Base-by-base conservation (phyloP, 163 green algal species). In the Prototheca wickerhamii region DNA sequence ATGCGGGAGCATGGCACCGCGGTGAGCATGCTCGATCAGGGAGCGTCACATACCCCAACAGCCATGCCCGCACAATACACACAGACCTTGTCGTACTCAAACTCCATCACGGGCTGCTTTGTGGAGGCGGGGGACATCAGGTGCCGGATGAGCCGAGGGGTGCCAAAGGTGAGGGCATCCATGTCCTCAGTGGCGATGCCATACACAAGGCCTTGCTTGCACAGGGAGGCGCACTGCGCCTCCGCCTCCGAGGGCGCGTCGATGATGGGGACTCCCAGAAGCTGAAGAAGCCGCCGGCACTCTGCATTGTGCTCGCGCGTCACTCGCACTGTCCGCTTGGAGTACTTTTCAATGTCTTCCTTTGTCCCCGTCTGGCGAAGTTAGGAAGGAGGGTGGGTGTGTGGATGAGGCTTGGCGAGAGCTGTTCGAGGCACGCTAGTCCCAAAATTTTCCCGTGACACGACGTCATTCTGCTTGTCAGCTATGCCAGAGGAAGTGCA, bases 131-230 rank as follows among this genome's bases (percentile, higher is more conserved):
- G 81, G 3, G 89, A 76, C 86, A 97, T 95, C 17, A 98, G 75
- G 73, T 98, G 83, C 28, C 93, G 82, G 4, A 93, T 74, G 31
- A 97, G 80, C 26, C 64, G 75, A 0, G 93, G 90, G 3, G 86
- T 81, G 29, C 84, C 93, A 77, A 98, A 98, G 2, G 90, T 97
- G 28, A 99, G 82, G 15, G 84, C 82, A 71, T 99, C 93, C 93
- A 98, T 98, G 82, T 99, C 93, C 73, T 99, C 93, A 8, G 91
- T 95, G 2, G 90, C 86, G 8, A 94, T 88, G 30, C 72, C 89
- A 58, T 94, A 97, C 72, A 95, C 90, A 68, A 94, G 75, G 12
- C 80, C 84, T 12, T 77, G 73, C 76, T 91, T 92, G 73, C 77
- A 89, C 72, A 98, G 82, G 20, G 77, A 68, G 3, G 84, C 85